A percentile compares a stretch with the other conserved stretches of the same genome.
These are phyloP conservation scores for Chrysosporium keratinophilum DNA, from an alignment of 2,329 filamentous ascomycete genomes.

Conservation along the genomic window DNA sequence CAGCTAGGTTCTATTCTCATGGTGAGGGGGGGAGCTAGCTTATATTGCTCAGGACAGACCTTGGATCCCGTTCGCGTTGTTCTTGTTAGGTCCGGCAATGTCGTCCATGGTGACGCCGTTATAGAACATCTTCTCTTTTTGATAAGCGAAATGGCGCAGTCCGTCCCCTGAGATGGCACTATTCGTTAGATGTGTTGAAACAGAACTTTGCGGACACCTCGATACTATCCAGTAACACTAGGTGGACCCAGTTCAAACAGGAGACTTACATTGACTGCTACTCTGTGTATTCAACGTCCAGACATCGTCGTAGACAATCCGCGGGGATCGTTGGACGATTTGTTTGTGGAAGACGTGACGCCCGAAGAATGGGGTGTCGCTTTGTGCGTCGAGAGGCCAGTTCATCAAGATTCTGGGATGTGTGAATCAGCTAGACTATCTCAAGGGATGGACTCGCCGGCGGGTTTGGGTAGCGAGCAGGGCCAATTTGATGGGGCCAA, in stretches of 20 bases:
- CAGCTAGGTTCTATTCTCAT: not conserved
- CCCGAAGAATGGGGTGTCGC: slow-evolving; percentile 45
- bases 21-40: slow-evolving; percentile 16
- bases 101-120: slow-evolving; percentile 40
- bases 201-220: not conserved
- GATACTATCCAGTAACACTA: not conserved
- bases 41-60: slow-evolving; percentile 25
- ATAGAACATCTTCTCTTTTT: slow-evolving; percentile 34
- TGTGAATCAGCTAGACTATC: not conserved
- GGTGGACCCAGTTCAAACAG: not conserved
- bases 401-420: slow-evolving; percentile 48
- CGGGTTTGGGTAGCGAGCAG: too few relatives aligned
- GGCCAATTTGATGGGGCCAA: too few relatives aligned
- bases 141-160: slow-evolving; percentile 41
- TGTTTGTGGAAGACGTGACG: slow-evolving; percentile 47
- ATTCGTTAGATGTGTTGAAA: not conserved
- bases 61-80: slow-evolving; percentile 41
- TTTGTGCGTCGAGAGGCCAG: slow-evolving; percentile 48
- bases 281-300: slow-evolving; percentile 51
- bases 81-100: slow-evolving; percentile 36
- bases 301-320: slow-evolving; percentile 50
- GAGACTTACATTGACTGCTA: slow-evolving; percentile 41
- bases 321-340: slow-evolving; percentile 43
- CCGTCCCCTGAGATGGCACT: slow-evolving; percentile 35
- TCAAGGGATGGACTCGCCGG: too few relatives aligned